Conservation (phyloP, 2,329 filamentous ascomycete species). For the Ophiocordyceps camponoti-saundersi region DNA sequence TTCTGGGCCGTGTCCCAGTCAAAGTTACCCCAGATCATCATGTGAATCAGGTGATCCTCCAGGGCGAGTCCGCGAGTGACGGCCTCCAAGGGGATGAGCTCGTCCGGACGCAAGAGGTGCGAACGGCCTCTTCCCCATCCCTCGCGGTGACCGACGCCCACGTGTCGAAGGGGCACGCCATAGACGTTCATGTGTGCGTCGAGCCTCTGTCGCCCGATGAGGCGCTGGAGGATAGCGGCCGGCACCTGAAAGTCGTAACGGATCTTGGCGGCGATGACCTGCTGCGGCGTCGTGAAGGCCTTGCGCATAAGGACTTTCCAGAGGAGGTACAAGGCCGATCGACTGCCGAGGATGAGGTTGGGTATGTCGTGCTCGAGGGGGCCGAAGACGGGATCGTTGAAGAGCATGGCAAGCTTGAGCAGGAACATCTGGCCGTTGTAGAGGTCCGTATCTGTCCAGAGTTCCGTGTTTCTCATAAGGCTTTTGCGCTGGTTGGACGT, state of each 20-base stretch:
- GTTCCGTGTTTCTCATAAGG: conserved; percentile 30
- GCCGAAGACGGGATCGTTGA: conserved; percentile 44
- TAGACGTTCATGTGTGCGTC: conserved; percentile 17
- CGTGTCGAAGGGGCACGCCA: conserved; percentile 31
- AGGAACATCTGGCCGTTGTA: conserved; percentile 47
- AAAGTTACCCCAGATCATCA: conserved; percentile 47
- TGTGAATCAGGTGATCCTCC: conserved; percentile 33
- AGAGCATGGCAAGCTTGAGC: conserved; percentile 54
- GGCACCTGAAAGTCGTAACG: conserved; percentile 35
- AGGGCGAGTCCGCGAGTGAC: conserved; percentile 33
- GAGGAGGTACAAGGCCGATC: conserved; percentile 30
- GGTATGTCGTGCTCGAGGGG: conserved; percentile 31
- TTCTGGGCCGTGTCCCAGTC: conserved; percentile 33
- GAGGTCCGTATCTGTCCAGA: conserved; percentile 45
- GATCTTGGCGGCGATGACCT: conserved; percentile 39
- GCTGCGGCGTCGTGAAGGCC: conserved; percentile 27
- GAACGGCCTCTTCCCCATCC: conserved; percentile 32
- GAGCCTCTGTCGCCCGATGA: conserved; percentile 1
- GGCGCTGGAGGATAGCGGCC: conserved; percentile 6
- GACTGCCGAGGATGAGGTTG: conserved; percentile 43
- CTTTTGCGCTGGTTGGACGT: conserved; percentile 36
- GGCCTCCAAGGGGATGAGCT: conserved; percentile 40
- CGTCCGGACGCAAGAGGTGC: conserved; percentile 37
- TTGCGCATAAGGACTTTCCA: conserved; percentile 42
- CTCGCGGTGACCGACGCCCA: conserved; percentile 37